Evolutionary conservation across 805 yeast species (phyloP).

Genomic region (Suhomyces emberorum): DNA sequence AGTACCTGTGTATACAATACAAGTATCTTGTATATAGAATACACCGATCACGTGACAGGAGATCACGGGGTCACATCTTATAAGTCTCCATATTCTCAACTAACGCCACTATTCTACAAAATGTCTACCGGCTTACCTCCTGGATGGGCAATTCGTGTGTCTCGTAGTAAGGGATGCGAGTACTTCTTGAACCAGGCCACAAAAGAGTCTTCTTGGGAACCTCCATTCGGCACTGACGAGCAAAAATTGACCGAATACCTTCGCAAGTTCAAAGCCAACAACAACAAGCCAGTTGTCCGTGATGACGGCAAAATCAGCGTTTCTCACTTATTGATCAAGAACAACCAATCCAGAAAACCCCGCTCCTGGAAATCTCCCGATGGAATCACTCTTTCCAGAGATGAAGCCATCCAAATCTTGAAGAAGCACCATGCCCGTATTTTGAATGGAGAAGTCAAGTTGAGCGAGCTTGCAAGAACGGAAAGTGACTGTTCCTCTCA

Average conservation of each 20-base stretch:
- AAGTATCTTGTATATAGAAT: no score
- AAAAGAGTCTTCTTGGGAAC: slow-evolving; percentile 81
- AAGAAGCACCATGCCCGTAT: slow-evolving; percentile 56
- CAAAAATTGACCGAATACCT: slow-evolving; percentile 57
- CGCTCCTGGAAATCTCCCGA: slow-evolving; percentile 81
- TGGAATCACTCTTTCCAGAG: slow-evolving; percentile 72
- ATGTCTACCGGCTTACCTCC: slow-evolving; percentile 72
- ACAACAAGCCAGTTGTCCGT: slow-evolving; percentile 45
- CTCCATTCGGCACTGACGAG: slow-evolving; percentile 79
- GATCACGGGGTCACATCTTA: no score
- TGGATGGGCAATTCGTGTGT: slow-evolving; percentile 78
- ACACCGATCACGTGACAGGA: no score
- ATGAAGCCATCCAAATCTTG: slow-evolving; percentile 72
- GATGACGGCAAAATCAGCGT: slow-evolving; percentile 64
- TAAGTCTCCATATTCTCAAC: no score
- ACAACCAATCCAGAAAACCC: slow-evolving; percentile 81
- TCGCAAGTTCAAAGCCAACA: slow-evolving; percentile 29
- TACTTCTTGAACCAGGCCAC: slow-evolving; percentile 74
- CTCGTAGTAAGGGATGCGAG: slow-evolving; percentile 79
- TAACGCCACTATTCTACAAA: no score
- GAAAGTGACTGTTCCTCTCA: slow-evolving; percentile 90
- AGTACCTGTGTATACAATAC: no score
- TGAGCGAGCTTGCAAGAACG: slow-evolving; percentile 71
- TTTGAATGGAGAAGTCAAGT: slow-evolving; percentile 58
- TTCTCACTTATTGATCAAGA: slow-evolving; percentile 80